Percentiles rank a stretch among this genome's conserved stretches.
Conservation (phyloP, 495 filamentous ascomycete species). For the Thozetella sp. region DNA sequence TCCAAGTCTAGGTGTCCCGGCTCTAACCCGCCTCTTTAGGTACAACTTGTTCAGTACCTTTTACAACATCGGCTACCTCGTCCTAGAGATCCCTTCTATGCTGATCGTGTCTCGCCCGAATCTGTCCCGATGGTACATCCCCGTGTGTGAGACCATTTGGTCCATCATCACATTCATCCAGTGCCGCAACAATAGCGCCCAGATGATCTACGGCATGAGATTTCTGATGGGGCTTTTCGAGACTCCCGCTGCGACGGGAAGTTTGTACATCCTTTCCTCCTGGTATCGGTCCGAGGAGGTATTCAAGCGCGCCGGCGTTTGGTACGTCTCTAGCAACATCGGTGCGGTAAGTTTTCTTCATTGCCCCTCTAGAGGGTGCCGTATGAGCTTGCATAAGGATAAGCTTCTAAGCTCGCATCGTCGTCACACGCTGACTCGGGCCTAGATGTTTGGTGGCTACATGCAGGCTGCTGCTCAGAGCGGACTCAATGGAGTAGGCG, state of each 20-base stretch:
- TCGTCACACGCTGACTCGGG: no score
- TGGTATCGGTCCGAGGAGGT: constrained; percentile 28
- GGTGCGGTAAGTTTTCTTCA: constrained; percentile 13
- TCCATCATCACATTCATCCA: constrained; percentile 28
- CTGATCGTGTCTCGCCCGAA: not conserved
- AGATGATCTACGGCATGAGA: not conserved
- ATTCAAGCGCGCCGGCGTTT: constrained; percentile 21
- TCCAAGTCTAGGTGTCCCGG: not conserved
- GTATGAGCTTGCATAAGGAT: no score
- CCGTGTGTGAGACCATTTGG: constrained; percentile 29
- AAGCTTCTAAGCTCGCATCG: no score
- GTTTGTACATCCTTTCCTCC: constrained; percentile 20
- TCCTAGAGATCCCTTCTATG: constrained; percentile 36
- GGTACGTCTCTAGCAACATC: constrained; percentile 28
- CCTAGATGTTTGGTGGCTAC: constrained; percentile 26
- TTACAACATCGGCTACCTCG: constrained; percentile 35
- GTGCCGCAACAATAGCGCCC: not conserved
- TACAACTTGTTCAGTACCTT: constrained; percentile 45
- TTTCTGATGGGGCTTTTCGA: constrained; percentile 34
- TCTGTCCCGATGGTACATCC: not conserved
- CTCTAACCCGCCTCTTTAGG: constrained; percentile 10
- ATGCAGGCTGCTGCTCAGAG: constrained; percentile 50
- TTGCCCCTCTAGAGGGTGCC: no score
- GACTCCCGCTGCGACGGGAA: constrained; percentile 35
- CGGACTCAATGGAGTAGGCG: constrained; percentile 39